Evolutionary conservation across 2,329 filamentous ascomycete genomes (phyloP), one percentile per base, ranked within the genome.

Genomic region (Diplocarpon mali): DNA sequence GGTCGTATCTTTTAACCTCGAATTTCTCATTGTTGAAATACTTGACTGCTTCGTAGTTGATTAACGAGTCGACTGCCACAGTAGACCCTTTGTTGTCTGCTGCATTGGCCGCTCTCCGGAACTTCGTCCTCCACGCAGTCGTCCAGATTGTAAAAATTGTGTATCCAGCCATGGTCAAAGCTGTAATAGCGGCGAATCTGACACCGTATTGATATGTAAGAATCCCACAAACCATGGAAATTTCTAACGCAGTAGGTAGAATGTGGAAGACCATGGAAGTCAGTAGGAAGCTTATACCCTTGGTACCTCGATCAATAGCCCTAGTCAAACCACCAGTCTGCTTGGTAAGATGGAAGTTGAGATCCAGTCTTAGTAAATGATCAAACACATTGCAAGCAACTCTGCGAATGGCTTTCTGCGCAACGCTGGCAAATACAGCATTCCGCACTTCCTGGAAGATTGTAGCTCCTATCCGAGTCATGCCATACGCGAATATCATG

Each of bases 21-120:
- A 88, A 96, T 53, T 84, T 86, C 61, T 98, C 93, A 60, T 98
- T 98, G 69, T 98, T 98, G 69, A 96, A 98, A 68, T 96, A 95
- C 67, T 98, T 98, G 61, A 98, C 92, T 12, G 93, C 90, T 65
- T 98, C 92, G 60, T 95, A 98, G 68, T 98, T 98, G 70, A 98
- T 95, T 40, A 98, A 69, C 0, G 89, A 95, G 66, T 98, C 92
- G 1, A 96, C 89, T 0, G 90, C 90, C 7, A 96, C 87, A 0
- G 90, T 96, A 1, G 90, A 93, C 0, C 87, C 92, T 61, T 81
- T 86, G 65, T 96, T 98, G 57, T 98, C 93, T 0, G 92, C 93
- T 5, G 88, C 87, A 62, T 98, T 98, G 32, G 92, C 88, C 64
- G 93, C 85, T 57, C 90, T 84, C 38, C 93, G 77, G 64, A 98